Evolutionary conservation across 2,329 filamentous ascomycete genomes (phyloP), one percentile per base, ranked within the genome.

Genomic region (Trichoderma arundinaceum): DNA sequence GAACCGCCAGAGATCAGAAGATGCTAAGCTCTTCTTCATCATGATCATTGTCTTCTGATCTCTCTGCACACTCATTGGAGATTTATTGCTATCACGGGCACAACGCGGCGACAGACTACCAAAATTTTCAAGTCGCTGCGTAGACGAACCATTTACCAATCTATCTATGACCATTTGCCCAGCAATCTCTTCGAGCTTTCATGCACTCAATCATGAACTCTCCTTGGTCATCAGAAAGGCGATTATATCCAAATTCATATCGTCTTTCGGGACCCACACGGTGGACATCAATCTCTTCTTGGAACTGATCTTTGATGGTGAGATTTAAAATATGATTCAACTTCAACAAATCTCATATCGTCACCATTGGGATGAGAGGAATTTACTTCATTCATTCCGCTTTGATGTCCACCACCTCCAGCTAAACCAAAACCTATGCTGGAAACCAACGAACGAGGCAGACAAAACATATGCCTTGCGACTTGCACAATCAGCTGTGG

Each of bases 401-500:
- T 61, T 28, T 7, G 46, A 49, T 64, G 52, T 43, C 52, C n/a
- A 61, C 43, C 56, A 48, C 44, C 33, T 43, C 61, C 48, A 64
- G 52, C 43, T 10, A 3, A 56, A 19, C 7, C 43, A 22, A 64
- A 15, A 12, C 7, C 15, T 38, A 41, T 10, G 43, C 51, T 64
- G 51, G 52, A 19, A 33, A 13, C 58, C 52, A 56, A 49, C 41
- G 28, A 41, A 35, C 33, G 35, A 32, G 61, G 51, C n/a, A 32
- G 39, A 15, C 7, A 32, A 22, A 54, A 28, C 17, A 7, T 4
- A 49, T 33, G 52, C 61, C 52, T 57, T 39, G 52, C 19, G 33
- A 49, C 43, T 57, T 57, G 48, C 28, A 57, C 44, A 64, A 49
- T 56, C 61, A 49, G 52, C 17, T 33, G 38, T 64, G 61, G 43